A percentile compares a stretch with the other conserved stretches of the same genome.
Evolutionary conservation across 169 alveolate genomes (phyloP).

Genomic region (Cryptosporidium sp.): DNA sequence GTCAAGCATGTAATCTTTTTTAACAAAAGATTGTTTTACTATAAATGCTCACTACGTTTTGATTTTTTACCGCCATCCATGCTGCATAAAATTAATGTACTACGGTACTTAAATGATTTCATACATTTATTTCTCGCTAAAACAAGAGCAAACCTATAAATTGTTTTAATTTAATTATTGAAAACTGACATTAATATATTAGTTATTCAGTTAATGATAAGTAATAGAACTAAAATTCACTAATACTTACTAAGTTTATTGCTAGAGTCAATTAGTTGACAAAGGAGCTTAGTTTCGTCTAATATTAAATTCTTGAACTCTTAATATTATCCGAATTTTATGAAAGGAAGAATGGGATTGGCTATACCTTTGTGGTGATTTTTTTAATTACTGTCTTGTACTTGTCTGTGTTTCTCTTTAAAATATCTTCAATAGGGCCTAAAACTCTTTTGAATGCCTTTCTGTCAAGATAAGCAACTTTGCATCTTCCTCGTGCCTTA

Average conservation of each 20-base stretch:
- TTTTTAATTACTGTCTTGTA: conserved; percentile 83
- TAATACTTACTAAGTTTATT: not conserved
- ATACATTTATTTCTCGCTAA: not conserved
- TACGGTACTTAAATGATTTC: not conserved
- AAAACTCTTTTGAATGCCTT: conserved; percentile 93
- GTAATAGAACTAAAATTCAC: conserved; percentile 26
- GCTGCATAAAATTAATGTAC: not conserved
- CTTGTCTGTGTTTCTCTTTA: conserved; percentile 92
- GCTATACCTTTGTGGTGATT: conserved; percentile 32
- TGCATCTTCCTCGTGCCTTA: conserved; percentile 86
- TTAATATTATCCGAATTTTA: not conserved
- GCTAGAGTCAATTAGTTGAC: not conserved
- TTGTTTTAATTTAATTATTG: not conserved
- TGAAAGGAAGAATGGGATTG: not conserved
- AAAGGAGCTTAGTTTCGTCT: not conserved
- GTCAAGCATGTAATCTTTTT: not conserved
- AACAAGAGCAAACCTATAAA: not conserved
- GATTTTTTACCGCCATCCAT: not conserved
- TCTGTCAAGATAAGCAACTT: conserved; percentile 92
- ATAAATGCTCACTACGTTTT: not conserved
- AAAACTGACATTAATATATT: conserved; percentile 1
- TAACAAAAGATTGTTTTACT: no score
- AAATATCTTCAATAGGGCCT: conserved; percentile 95
- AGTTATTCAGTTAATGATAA: conserved; percentile 17
- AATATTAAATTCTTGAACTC: not conserved